Percentiles rank a stretch among this genome's conserved stretches.
These are phyloP conservation scores for Carex pumila DNA, from an alignment of 176 grass and related monocot species.

Conservation along the genomic window DNA sequence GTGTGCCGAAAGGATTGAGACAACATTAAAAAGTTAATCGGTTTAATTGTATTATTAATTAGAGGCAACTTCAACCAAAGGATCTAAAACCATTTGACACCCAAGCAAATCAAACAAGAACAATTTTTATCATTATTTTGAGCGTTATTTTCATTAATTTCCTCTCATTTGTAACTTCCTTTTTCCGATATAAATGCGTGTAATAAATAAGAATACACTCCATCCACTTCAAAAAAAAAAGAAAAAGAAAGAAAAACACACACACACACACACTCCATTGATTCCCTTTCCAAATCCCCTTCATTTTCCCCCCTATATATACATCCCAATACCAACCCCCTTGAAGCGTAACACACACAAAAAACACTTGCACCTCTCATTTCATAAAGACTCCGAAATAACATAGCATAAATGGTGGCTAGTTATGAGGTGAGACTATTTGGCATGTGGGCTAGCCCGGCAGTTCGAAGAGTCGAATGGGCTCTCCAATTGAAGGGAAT, in stretches of 20 bases:
- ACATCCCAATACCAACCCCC: neutral
- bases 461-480: constrained; percentile 15
- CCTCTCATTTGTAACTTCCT: neutral
- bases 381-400: neutral
- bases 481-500: constrained; percentile 44
- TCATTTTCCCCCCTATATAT: neutral
- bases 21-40: neutral
- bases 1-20: too few relatives aligned
- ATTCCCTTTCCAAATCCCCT: neutral
- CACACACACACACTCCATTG: neutral
- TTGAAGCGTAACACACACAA: neutral
- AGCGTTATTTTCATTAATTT: neutral
- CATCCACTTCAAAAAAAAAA: too few relatives aligned
- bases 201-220: neutral
- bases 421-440: constrained; percentile 1
- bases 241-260: neutral
- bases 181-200: neutral
- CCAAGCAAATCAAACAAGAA: neutral
- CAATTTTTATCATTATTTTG: neutral
- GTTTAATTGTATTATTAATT: neutral
- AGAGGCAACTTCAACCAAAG: neutral
- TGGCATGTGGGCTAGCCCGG: constrained; percentile 22
- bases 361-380: neutral
- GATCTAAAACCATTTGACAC: neutral
- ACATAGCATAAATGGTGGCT: constrained; percentile 10